Evolutionary conservation across 208 protist genomes (phyloP).

Genomic region (Trypanosomatidae sp.): DNA sequence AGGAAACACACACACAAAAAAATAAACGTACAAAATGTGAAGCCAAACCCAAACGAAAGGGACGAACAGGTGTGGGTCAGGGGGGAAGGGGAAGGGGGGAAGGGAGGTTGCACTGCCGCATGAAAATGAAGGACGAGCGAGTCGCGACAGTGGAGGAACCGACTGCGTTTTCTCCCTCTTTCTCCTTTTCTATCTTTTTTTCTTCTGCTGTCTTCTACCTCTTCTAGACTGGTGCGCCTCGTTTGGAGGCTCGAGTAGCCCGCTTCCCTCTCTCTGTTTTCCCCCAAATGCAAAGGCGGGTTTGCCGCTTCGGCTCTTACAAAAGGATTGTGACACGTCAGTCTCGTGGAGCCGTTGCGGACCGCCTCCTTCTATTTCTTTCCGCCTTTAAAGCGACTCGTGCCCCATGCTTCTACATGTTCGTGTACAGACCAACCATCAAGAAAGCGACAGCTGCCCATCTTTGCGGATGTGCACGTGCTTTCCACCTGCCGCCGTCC

Average conservation of each 20-base stretch:
- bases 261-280: not conserved
- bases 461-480: not conserved
- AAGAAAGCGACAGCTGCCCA: not conserved
- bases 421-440: not conserved
- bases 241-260: not conserved
- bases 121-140: not conserved
- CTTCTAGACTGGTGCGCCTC: not conserved
- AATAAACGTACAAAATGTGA: not conserved
- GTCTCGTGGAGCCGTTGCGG: not conserved
- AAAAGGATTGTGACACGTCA: not conserved
- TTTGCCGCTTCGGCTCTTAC: not conserved
- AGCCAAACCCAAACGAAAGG: not conserved
- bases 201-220: no score
- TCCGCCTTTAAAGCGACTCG: not conserved
- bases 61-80: no score
- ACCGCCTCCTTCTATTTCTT: not conserved
- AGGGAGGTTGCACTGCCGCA: not conserved
- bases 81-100: not conserved
- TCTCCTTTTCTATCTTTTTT: not conserved
- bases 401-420: not conserved
- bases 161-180: not conserved
- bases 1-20: not conserved
- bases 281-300: not conserved
- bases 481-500: not conserved
- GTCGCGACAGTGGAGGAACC: not conserved